Conservation (phyloP, 225 moss, liverwort and hornwort genomes). For the Sphagnum tenellum region DNA sequence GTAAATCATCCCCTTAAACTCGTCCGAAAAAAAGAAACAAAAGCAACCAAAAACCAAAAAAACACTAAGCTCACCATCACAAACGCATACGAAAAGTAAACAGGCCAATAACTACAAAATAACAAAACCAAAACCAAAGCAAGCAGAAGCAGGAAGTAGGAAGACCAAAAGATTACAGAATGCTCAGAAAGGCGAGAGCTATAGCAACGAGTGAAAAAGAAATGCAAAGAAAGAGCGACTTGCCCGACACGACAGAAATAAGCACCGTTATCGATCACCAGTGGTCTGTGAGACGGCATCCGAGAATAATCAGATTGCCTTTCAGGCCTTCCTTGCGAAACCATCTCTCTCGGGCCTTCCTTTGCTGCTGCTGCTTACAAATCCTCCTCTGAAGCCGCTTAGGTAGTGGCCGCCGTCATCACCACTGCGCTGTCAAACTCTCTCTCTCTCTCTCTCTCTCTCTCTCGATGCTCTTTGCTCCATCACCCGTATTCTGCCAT, state of each 20-base stretch:
- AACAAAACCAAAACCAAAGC: neutral
- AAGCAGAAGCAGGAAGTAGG: neutral
- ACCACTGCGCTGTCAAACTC: no score
- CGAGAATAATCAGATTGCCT: constrained; percentile 60
- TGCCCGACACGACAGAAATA: constrained; percentile 91
- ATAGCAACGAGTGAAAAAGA: neutral
- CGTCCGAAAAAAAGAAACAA: no score
- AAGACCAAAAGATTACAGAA: neutral
- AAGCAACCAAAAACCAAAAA: no score
- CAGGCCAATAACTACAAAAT: neutral
- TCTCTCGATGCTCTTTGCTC: no score
- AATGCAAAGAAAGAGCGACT: neutral
- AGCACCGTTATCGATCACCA: constrained; percentile 87
- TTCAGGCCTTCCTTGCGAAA: constrained; percentile 27
- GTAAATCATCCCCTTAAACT: no score
- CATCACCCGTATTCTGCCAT: no score
- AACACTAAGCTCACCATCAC: no score
- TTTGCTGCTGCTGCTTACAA: no score
- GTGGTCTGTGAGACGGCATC: constrained; percentile 36
- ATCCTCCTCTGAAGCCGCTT: no score
- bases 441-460: no score
- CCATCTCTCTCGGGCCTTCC: no score
- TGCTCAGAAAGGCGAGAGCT: neutral
- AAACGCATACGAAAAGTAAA: neutral
- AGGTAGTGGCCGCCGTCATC: no score